Evolutionary conservation across 2,329 filamentous ascomycete species (phyloP).

Genomic region (Gnomoniopsis sp.): DNA sequence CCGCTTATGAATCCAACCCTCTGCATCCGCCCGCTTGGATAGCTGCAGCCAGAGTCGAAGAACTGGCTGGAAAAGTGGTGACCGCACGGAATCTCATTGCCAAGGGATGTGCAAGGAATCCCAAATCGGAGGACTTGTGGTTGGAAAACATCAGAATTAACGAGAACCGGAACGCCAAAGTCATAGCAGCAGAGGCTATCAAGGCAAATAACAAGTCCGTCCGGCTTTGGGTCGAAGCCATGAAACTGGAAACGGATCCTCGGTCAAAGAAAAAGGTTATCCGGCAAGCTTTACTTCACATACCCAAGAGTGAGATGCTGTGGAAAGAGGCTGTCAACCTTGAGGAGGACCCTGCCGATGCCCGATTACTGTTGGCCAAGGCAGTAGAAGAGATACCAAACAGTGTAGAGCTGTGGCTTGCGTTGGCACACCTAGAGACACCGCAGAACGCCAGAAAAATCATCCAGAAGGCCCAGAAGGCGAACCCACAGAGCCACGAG

Average conservation of each 20-base stretch:
- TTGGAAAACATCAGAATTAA: constrained; percentile 93
- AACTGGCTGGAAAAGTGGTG: constrained; percentile 86
- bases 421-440: constrained; percentile 82
- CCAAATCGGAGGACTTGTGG: constrained; percentile 94
- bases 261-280: constrained; percentile 90
- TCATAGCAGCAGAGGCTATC: constrained; percentile 91
- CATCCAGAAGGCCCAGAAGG: constrained; percentile 90
- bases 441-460: constrained; percentile 93
- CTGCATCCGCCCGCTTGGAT: constrained; percentile 96
- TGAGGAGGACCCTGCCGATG: constrained; percentile 86
- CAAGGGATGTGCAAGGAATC: constrained; percentile 84
- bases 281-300: constrained; percentile 84
- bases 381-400: constrained; percentile 93
- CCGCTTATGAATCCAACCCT: constrained; percentile 94
- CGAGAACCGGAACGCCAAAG: constrained; percentile 87
- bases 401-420: constrained; percentile 93
- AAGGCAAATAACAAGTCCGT: constrained; percentile 88
- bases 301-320: constrained; percentile 90
- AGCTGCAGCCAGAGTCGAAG: constrained; percentile 86
- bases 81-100: constrained; percentile 85
- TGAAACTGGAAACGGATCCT: constrained; percentile 80
- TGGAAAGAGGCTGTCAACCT: constrained; percentile 98
- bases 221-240: constrained; percentile 89
- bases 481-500: constrained; percentile 87
- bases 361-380: constrained; percentile 83